A percentile compares a stretch with the other conserved stretches of the same genome.
Evolutionary conservation across 1,284 basidiomycete genomes (phyloP).

Genomic region (Pseudozyma tsukubaensis): DNA sequence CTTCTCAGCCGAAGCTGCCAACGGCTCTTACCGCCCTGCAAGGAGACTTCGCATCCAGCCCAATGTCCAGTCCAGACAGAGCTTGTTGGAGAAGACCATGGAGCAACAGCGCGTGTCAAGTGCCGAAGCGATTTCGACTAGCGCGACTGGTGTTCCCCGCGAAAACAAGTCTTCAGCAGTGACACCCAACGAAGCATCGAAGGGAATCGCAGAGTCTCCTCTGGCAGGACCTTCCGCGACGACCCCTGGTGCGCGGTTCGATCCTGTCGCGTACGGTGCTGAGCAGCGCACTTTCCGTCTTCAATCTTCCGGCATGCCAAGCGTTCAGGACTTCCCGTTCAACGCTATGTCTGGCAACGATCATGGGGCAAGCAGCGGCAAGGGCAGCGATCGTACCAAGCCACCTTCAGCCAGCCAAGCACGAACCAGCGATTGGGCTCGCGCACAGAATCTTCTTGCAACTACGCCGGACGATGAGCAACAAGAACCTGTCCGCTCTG

Average conservation of each 20-base stretch:
- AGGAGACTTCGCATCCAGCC: slow-evolving; percentile 34
- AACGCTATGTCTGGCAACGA: slow-evolving; percentile 8
- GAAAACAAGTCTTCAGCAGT: background rate
- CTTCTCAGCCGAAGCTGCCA: background rate
- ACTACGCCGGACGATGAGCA: slow-evolving; percentile 1
- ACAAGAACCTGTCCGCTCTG: background rate
- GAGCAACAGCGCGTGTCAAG: slow-evolving; percentile 20
- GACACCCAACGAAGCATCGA: too few species aligned
- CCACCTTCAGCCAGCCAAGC: slow-evolving; percentile 23
- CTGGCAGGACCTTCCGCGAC: too few species aligned
- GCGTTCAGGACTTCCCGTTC: slow-evolving; percentile 14
- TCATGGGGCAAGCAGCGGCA: background rate
- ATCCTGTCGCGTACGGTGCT: slow-evolving; percentile 18
- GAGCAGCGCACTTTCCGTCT: slow-evolving; percentile 32
- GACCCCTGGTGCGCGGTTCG: slow-evolving; percentile 23
- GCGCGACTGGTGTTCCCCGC: slow-evolving; percentile 1
- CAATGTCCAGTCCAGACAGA: slow-evolving; percentile 32
- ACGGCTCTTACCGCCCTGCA: slow-evolving; percentile 12
- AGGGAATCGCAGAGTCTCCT: too few species aligned
- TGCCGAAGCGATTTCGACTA: slow-evolving; percentile 13
- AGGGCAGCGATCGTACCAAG: background rate
- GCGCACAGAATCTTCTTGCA: slow-evolving; percentile 19
- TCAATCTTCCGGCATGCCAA: background rate
- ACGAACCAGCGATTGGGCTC: slow-evolving; percentile 41
- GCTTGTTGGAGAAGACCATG: slow-evolving; percentile 33